Base-by-base conservation (phyloP, 2,329 filamentous ascomycete species). In the Diaporthe capsici region DNA sequence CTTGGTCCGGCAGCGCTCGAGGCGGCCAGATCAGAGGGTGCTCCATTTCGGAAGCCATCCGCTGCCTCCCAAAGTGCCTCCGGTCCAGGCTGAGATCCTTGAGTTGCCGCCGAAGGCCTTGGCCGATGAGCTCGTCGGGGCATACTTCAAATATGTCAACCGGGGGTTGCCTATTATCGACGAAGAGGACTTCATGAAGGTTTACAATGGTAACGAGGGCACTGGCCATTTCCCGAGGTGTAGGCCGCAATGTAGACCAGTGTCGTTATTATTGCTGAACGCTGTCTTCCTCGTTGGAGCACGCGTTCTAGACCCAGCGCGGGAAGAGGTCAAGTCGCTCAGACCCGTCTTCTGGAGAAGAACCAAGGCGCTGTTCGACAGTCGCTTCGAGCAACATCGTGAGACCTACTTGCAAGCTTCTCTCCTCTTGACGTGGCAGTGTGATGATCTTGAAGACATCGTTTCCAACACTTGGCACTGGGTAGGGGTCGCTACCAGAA, bases 401-500 rank as follows among this genome's bases (percentile, higher is more conserved):
- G 42, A 65, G 61, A n/a, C 20, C 1, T 65, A 65, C 28, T 31
- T 65, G 10, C 61, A 65, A n/a, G 61, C 61, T 2, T 31, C 42
- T 31, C 61, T 65, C 5, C 61, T 65, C 42, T 7, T 65, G 39
- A 65, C 61, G 17, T 65, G 61, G 61, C 39, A 47, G 17, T 65
- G 61, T 34, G 42, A 65, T 42, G 42, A 65, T n/a, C 61, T 65
- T 9, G 61, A 65, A 34, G 61, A 65, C 28, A 65, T 65, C 9
- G 42, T 65, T 34, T 65, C 61, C 25, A 65, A 65, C 25, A 22
- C 61, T 47, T 65, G 61, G 61, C 42, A 65, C 28, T 65, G 61
- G 61, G 42, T 65, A 31, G 61, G 61, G 4, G 39, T 65, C 17
- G 61, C 61, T 22, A 49, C 61, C 5, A 47, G 61, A 34, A 65